phyloP scores from a whole-genome alignment of 345 rosid genomes.

The Hypericum androsaemum region DNA sequence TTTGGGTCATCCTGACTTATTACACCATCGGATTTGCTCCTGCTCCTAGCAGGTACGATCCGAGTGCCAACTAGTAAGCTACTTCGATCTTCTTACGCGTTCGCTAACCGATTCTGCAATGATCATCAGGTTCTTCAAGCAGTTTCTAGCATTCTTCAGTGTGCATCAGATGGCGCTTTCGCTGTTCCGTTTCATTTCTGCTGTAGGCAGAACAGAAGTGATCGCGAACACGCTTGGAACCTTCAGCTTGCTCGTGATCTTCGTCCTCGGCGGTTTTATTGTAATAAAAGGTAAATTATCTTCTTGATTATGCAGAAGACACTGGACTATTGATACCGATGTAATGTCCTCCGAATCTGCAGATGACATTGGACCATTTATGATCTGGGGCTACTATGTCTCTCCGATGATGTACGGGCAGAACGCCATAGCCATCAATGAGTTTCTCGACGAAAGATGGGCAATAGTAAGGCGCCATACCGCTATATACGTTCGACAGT shows the following conservation, averaged over 20 bases:
- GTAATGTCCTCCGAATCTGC: not conserved
- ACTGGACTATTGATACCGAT: not conserved
- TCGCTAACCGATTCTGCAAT: not conserved
- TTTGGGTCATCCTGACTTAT: conserved; percentile 17
- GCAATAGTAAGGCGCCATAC: conserved; percentile 6
- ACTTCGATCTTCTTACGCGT: no score
- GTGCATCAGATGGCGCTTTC: conserved; percentile 13
- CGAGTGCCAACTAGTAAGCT: not conserved
- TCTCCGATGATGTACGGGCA: conserved; percentile 21
- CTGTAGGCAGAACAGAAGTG: conserved; percentile 12
- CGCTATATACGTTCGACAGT: not conserved
- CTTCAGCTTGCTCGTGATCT: conserved; percentile 5
- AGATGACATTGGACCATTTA: conserved; percentile 15
- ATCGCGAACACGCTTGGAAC: conserved; percentile 10
- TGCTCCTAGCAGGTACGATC: conserved; percentile 12
- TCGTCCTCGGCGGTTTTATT: conserved; percentile 16
- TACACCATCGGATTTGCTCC: conserved; percentile 20
- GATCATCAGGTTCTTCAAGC: conserved; percentile 17
- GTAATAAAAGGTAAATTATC: conserved; percentile 11
- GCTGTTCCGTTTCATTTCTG: conserved; percentile 15
- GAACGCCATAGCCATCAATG: conserved; percentile 16
- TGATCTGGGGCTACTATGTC: conserved; percentile 18
- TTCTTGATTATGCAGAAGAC: conserved; percentile 9
- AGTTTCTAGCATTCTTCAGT: conserved; percentile 11
- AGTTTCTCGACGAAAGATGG: conserved; percentile 20